phyloP scores from a whole-genome alignment of 768 basidiomycete genomes.

The Lanmaoa rubissima region DNA sequence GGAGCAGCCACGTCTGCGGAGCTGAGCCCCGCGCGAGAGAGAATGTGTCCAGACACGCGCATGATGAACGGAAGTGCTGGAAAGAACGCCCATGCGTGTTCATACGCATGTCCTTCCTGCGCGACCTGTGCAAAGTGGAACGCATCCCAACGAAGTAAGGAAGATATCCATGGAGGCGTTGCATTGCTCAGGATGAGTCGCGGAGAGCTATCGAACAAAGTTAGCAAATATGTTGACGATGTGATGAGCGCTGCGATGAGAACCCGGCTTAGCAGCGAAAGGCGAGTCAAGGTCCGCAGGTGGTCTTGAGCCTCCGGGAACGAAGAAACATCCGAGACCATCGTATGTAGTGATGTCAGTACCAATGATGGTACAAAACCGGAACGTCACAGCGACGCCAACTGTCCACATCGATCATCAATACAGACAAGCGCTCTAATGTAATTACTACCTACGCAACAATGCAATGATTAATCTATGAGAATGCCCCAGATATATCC shows the following conservation, averaged over 20 bases:
- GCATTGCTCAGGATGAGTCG: slow-evolving; percentile 15
- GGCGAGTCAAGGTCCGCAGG: slow-evolving; percentile 19
- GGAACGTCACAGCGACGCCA: no score
- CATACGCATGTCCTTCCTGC: slow-evolving; percentile 53
- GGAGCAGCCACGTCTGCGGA: slow-evolving; percentile 20
- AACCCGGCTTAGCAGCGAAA: slow-evolving; percentile 25
- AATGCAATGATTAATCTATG: neutral
- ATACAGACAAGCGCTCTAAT: neutral
- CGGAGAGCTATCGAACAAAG: slow-evolving; percentile 30
- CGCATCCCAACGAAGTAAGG: slow-evolving; percentile 80
- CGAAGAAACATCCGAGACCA: neutral
- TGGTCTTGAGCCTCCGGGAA: slow-evolving; percentile 7
- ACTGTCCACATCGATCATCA: no score
- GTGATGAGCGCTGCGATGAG: slow-evolving; percentile 18
- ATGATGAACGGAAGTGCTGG: slow-evolving; percentile 64
- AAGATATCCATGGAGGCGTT: slow-evolving; percentile 21
- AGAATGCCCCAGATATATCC: neutral
- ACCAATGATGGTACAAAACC: no score
- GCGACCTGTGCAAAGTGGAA: slow-evolving; percentile 80
- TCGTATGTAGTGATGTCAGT: neutral
- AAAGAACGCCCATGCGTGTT: slow-evolving; percentile 88
- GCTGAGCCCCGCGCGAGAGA: slow-evolving; percentile 11
- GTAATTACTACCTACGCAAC: neutral
- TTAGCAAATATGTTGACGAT: slow-evolving; percentile 19
- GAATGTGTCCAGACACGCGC: slow-evolving; percentile 32